Evolutionary conservation across 345 rosid genomes (phyloP).

Genomic region (Abelmoschus esculentus): DNA sequence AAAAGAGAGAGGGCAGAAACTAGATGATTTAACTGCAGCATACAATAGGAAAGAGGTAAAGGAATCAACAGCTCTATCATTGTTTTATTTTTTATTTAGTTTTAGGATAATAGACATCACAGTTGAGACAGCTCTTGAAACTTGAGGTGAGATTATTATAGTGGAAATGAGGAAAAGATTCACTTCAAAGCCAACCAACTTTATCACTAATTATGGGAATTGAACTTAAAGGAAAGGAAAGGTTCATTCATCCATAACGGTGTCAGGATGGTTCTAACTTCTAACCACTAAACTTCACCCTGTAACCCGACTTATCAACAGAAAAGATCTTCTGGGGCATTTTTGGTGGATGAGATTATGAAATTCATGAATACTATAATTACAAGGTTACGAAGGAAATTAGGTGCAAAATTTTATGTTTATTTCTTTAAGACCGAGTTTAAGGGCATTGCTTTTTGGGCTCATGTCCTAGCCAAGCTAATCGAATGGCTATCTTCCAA

Average conservation of each 20-base stretch:
- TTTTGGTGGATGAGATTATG: background rate
- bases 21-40: background rate
- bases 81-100: background rate
- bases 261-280: background rate
- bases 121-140: background rate
- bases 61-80: background rate
- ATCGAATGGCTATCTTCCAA: background rate
- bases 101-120: background rate
- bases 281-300: background rate
- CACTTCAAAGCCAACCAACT: background rate
- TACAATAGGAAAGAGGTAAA: background rate
- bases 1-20: background rate
- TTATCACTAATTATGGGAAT: background rate
- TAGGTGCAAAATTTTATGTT: background rate
- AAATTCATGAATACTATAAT: background rate
- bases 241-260: background rate
- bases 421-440: background rate
- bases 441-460: background rate
- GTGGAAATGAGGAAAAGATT: background rate
- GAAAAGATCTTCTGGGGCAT: background rate
- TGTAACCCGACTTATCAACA: background rate
- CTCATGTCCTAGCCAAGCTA: background rate
- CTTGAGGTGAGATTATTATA: background rate
- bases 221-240: background rate
- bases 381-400: background rate